These are phyloP conservation scores for Tricholoma bakamatsutake DNA, from an alignment of 768 basidiomycete genomes.

Conservation along the genomic window DNA sequence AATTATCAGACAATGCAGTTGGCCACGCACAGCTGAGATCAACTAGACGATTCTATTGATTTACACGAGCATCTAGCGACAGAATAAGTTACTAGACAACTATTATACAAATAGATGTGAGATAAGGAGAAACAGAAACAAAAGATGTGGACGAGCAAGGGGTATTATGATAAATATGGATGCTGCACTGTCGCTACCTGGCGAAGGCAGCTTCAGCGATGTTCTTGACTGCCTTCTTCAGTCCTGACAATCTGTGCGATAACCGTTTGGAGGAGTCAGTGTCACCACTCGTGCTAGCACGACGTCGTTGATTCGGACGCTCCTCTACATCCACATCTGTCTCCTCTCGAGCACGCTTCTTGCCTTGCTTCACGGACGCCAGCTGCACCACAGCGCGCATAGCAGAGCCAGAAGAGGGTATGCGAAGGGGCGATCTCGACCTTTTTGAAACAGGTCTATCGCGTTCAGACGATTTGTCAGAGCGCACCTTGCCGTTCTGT, in stretches of 20 bases:
- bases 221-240: slow-evolving; percentile 1
- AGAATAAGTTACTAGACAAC: neutral
- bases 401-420: neutral
- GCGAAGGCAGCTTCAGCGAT: neutral
- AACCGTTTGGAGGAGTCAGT: neutral
- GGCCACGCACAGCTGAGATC: neutral
- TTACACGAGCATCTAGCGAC: slow-evolving; percentile 1
- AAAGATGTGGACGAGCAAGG: too few species aligned
- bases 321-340: neutral
- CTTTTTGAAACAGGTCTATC: neutral
- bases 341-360: slow-evolving; percentile 6
- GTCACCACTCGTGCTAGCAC: neutral
- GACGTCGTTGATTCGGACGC: neutral
- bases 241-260: neutral
- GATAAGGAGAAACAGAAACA: neutral
- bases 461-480: neutral
- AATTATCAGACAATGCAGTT: too few species aligned
- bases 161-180: neutral
- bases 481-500: neutral
- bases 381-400: neutral
- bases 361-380: neutral
- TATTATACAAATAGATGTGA: neutral
- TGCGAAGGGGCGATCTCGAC: neutral
- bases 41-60: neutral
- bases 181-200: neutral